Base-by-base conservation (phyloP, 768 basidiomycete genomes). In the Mrakia blollopis region DNA sequence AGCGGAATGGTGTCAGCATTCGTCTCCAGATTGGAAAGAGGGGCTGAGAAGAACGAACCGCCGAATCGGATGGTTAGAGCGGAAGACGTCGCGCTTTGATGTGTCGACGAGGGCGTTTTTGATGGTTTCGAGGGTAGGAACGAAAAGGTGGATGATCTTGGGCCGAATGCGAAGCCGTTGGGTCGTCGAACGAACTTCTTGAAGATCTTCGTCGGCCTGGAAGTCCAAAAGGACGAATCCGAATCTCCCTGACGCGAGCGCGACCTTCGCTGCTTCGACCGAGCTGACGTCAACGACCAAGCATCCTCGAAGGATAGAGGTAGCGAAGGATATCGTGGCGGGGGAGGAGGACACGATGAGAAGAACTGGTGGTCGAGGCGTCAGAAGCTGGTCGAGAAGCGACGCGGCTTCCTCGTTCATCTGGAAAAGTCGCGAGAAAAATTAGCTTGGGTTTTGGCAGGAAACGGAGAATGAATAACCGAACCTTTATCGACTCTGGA, bases 391-490 rank as follows among this genome's bases (percentile, higher is more conserved):
- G 8, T 37, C 10, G 65, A 6, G 9, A 23, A 68, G 65, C 7
- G 65, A 25, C 37, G 35, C 65, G 10, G 65, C 65, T 39, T 68
- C 65, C 35, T 35, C 65, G 65, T 68, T 41, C 65, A 68, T 39
- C 65, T 68, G 65, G 7, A 25, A 21, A 39, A 37, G 8, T 2
- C 90, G 83, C 72, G 84, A 84, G 0, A 80, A 78, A 79, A 87
- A 8, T 65, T 35, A 65, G 63, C 86, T 4, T 86, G 87, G 88
- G 68, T 50, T 50, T 70, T 86, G 83, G 21, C 88, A 83, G 13
- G 86, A 85, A 6, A 84, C 83, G 44, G n/a, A 52, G 41, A 13
- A 3, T 1, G 39, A 14, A 37, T 23, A 9, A 13, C 25, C 18
- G 18, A 23, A 68, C 65, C 65, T 21, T 11, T 4, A 39, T 41